phyloP scores from a whole-genome alignment of 2,329 filamentous ascomycete species.

The Ophiostoma tasmaniense region DNA sequence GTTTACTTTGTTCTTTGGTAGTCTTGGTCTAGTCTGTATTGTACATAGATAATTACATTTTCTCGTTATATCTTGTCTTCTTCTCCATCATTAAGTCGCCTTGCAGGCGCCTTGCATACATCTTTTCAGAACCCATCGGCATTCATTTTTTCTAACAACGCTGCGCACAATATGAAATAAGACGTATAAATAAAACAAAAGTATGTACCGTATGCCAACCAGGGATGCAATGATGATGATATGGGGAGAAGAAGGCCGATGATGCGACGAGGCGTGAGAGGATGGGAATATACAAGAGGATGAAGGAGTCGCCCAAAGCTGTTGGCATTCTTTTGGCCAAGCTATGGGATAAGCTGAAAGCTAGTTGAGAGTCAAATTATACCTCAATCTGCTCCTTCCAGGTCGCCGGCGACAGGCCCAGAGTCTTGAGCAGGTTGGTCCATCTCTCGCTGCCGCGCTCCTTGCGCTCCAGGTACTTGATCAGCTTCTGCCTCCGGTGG shows the following conservation, averaged over 20 bases:
- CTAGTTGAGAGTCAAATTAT: slow-evolving; percentile 13
- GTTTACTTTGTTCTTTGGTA: slow-evolving; percentile 4
- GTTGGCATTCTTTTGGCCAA: background rate
- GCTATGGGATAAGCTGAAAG: background rate
- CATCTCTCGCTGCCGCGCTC: slow-evolving; percentile 87
- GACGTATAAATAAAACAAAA: background rate
- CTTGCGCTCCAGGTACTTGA: slow-evolving; percentile 79
- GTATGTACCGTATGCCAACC: slow-evolving; percentile 9
- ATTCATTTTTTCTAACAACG: slow-evolving; percentile 12
- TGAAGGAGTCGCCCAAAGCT: background rate
- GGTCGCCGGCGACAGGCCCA: slow-evolving; percentile 79
- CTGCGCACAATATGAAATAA: background rate
- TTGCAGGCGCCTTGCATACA: background rate
- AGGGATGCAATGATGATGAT: background rate
- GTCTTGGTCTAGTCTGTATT: slow-evolving; percentile 29
- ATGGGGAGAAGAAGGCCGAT: background rate
- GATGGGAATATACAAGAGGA: slow-evolving; percentile 8
- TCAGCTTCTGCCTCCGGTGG: slow-evolving; percentile 79
- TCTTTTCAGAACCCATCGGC: background rate
- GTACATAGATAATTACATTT: slow-evolving; percentile 38
- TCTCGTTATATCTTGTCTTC: slow-evolving; percentile 32
- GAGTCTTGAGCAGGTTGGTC: slow-evolving; percentile 72
- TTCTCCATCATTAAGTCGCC: background rate
- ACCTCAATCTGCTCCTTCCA: slow-evolving; percentile 85
- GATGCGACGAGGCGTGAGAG: background rate